Conservation (phyloP, 2,329 filamentous ascomycete genomes). For the Claviceps sp. region DNA sequence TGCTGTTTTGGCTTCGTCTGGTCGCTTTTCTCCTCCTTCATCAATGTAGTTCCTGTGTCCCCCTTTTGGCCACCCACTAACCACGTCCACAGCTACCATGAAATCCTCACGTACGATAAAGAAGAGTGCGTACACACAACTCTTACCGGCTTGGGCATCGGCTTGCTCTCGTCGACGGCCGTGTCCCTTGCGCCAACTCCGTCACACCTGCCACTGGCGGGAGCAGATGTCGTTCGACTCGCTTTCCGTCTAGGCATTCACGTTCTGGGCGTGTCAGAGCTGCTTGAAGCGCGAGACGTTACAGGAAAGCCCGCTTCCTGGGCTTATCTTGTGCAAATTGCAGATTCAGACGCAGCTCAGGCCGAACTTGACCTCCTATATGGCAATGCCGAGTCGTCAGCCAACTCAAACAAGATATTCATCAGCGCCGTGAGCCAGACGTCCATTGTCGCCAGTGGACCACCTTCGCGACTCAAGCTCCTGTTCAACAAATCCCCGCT, state of each 20-base stretch:
- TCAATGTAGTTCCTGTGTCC: not conserved
- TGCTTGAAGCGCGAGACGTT: conserved; percentile 23
- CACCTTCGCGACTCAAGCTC: conserved; percentile 13
- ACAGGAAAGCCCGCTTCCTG: conserved; percentile 18
- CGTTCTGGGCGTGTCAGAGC: conserved; percentile 27
- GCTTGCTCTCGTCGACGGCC: conserved; percentile 28
- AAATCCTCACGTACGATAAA: not conserved
- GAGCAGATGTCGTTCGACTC: conserved; percentile 25
- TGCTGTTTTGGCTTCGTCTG: not conserved
- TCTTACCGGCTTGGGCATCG: conserved; percentile 30
- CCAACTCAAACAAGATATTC: conserved; percentile 22
- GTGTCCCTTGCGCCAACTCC: conserved; percentile 25
- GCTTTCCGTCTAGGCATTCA: conserved; percentile 33
- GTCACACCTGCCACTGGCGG: conserved; percentile 24
- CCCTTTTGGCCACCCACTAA: not conserved
- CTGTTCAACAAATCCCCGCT: conserved; percentile 14
- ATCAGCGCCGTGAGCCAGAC: conserved; percentile 21
- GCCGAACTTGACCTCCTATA: conserved; percentile 24
- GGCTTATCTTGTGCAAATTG: conserved; percentile 27
- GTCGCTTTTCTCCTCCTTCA: not conserved
- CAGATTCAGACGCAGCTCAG: conserved; percentile 18
- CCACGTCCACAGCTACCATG: not conserved
- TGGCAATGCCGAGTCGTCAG: conserved; percentile 6
- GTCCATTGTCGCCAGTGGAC: conserved; percentile 25
- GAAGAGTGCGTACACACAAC: not conserved